These are phyloP conservation scores for Penicillium tannophilum DNA, from an alignment of 495 filamentous ascomycete genomes.

Conservation along the genomic window DNA sequence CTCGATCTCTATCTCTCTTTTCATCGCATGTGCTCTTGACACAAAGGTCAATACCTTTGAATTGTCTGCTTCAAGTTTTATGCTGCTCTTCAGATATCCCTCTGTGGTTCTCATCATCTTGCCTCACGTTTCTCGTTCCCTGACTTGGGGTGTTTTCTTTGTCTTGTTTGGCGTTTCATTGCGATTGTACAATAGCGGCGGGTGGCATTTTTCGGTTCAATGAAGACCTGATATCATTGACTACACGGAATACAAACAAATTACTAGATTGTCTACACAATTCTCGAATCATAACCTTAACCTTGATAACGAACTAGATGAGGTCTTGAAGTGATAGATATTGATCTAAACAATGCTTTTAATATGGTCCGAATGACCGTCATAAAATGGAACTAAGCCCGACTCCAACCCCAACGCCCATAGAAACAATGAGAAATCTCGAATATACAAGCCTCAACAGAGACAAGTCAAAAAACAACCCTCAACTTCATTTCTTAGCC, in stretches of 20 bases:
- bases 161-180: constrained; percentile 22
- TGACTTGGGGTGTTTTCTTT: constrained; percentile 1
- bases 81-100: constrained; percentile 28
- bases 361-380: constrained; percentile 14
- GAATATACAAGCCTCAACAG: constrained; percentile 14
- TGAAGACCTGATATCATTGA: constrained; percentile 16
- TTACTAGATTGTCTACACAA: constrained; percentile 3
- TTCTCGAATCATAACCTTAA: background rate
- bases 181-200: constrained; percentile 29
- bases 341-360: constrained; percentile 31
- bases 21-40: constrained; percentile 7
- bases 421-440: constrained; percentile 18
- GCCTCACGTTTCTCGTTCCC: constrained; percentile 15
- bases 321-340: constrained; percentile 7
- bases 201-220: constrained; percentile 31
- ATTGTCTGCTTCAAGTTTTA: constrained; percentile 14
- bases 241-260: constrained; percentile 5
- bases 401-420: constrained; percentile 36
- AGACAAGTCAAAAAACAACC: constrained; percentile 8
- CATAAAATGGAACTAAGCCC: constrained; percentile 18
- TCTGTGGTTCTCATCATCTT: constrained; percentile 23
- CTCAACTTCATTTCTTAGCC: constrained; percentile 41
- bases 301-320: constrained; percentile 13
- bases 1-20: constrained; percentile 9
- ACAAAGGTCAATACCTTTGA: constrained; percentile 5